phyloP scores from a whole-genome alignment of 1,139 yeast genomes.

The Meyerozyma smithsonii region DNA sequence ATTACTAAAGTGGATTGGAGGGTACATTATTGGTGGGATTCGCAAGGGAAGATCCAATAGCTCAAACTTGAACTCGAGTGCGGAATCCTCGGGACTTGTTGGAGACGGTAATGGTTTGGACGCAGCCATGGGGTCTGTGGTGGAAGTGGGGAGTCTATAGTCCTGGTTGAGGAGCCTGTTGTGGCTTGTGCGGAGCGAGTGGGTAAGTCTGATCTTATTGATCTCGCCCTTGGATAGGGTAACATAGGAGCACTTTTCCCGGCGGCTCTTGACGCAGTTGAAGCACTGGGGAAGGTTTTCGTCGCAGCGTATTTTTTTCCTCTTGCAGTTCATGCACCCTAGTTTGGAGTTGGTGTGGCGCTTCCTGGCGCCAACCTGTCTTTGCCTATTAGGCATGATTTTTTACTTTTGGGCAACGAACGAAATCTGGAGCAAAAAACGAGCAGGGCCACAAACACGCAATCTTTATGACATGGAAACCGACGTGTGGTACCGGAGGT shows the following conservation, averaged over 20 bases:
- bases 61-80: slow-evolving; percentile 24
- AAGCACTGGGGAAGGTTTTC: slow-evolving; percentile 40
- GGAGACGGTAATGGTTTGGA: background rate
- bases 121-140: slow-evolving; percentile 1
- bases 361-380: slow-evolving; percentile 16
- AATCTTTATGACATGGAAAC: too few relatives aligned
- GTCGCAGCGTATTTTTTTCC: slow-evolving; percentile 44
- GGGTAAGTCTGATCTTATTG: slow-evolving; percentile 24
- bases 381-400: background rate
- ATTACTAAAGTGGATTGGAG: slow-evolving; percentile 22
- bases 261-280: slow-evolving; percentile 32
- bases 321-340: slow-evolving; percentile 43
- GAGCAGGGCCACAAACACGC: background rate
- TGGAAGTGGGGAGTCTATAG: slow-evolving; percentile 27
- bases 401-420: background rate
- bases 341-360: slow-evolving; percentile 39
- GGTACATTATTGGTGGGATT: slow-evolving; percentile 20
- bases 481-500: too few relatives aligned
- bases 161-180: slow-evolving; percentile 24
- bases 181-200: slow-evolving; percentile 25
- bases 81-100: background rate
- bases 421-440: background rate
- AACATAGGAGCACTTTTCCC: slow-evolving; percentile 30
- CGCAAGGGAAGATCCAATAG: slow-evolving; percentile 18
- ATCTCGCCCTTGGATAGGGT: slow-evolving; percentile 21